Evolutionary conservation across 495 filamentous ascomycete genomes (phyloP), one percentile per base, ranked within the genome.

Genomic region (Cercophora samala): DNA sequence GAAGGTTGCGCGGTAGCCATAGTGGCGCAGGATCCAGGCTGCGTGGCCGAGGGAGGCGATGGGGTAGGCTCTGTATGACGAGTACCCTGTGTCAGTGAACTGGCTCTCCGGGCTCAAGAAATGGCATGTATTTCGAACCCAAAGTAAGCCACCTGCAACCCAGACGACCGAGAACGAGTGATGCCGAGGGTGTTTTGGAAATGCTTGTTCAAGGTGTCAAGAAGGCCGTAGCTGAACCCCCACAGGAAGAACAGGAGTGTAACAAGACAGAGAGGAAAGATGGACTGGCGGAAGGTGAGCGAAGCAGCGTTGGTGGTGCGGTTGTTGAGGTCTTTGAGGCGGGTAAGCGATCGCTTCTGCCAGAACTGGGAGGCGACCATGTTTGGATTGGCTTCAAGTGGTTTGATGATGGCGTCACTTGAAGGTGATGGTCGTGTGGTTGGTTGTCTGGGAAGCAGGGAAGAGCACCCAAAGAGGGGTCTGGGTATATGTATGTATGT

Each of bases 231-330:
- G 0, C 90, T 88, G 70, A 97, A 93, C 0, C 93, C 92, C 92
- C 91, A 94, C 4, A 96, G 80, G 71, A 97, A 91, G 76, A 95
- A 96, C 1, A 97, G 80, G 55, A 92, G 83, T 19, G 90, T 93
- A 66, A 92, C 90, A 23, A 92, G 78, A 23, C 74, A 74, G 65
- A 82, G 78, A 58, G 83, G 83, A 61, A 76, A 80, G 65, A 85
- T 75, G 3, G 78, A 80, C 55, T 83, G 78, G 24, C 86, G 77
- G 22, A 90, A 72, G 11, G 87, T 89, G 37, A 89, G 76, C 51
- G 85, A 83, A 18, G 83, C 84, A 0, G 86, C 86, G 3, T 77
- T 80, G 4, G 87, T 89, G 29, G 29, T 32, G 29, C 29, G 29
- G 21, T 77, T 82, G 72, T 79, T 76, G 62, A 81, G 76, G 69